A percentile compares a stretch with the other conserved stretches of the same genome.
Evolutionary conservation across 768 basidiomycete genomes (phyloP).

Genomic region (Boletus rufocinnamomeus): DNA sequence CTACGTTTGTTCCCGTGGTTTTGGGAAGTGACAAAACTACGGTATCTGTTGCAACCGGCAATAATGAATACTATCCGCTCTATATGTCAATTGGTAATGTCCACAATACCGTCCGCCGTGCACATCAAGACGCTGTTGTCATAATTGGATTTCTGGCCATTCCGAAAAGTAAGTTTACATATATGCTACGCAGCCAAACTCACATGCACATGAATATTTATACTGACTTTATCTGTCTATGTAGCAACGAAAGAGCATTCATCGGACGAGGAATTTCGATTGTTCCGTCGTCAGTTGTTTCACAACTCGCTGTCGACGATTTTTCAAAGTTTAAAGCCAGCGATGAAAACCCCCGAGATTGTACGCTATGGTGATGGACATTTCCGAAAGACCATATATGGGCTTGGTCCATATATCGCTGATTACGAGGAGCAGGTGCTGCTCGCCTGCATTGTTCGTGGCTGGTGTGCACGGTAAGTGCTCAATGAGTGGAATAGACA

Average conservation of each 20-base stretch:
- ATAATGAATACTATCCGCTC: conserved; percentile 5
- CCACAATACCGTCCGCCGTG: not conserved
- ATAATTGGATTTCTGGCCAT: too few species aligned
- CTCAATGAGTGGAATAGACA: not conserved
- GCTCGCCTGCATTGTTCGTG: not conserved
- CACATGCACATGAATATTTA: too few species aligned
- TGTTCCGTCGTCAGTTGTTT: conserved; percentile 35
- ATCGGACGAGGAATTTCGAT: conserved; percentile 18
- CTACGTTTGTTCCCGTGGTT: not conserved
- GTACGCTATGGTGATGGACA: conserved; percentile 33
- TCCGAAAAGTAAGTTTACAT: not conserved
- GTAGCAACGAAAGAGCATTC: conserved; percentile 14
- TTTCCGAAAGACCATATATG: conserved; percentile 19
- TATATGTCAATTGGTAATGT: conserved; percentile 8
- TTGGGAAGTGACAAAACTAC: conserved; percentile 6
- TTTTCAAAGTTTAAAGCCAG: conserved; percentile 19
- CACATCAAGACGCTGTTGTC: not conserved
- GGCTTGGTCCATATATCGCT: conserved; percentile 4
- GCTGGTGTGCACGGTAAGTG: conserved; percentile 3
- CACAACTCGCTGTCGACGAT: conserved; percentile 29
- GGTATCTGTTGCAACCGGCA: not conserved
- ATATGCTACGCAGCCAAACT: too few species aligned
- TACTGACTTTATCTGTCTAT: too few species aligned
- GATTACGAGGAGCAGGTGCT: conserved; percentile 5
- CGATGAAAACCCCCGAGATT: conserved; percentile 33